Evolutionary conservation across 148 eudicot genomes (phyloP).

Genomic region (Suaeda aralocaspica): DNA sequence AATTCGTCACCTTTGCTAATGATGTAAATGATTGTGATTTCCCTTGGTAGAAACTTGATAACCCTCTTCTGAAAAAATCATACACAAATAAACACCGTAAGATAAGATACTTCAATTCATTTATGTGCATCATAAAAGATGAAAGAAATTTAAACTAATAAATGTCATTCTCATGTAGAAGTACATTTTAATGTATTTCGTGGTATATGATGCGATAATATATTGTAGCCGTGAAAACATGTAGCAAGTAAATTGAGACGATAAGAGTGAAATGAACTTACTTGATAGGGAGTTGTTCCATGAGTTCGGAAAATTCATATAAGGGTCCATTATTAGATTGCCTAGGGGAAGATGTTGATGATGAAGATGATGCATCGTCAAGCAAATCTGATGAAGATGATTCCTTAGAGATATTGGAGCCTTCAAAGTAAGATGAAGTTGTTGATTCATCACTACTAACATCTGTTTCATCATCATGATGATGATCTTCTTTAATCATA

Average conservation of each 20-base stretch:
- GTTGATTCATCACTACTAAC: constrained; percentile 17
- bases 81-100: neutral
- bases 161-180: too few species aligned
- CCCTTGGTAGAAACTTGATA: constrained; percentile 75
- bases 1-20: constrained; percentile 61
- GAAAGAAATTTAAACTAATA: too few species aligned
- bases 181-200: too few species aligned
- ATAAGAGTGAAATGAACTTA: constrained; percentile 48
- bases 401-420: constrained; percentile 37
- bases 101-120: too few species aligned
- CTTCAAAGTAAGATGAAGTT: constrained; percentile 34
- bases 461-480: constrained; percentile 10
- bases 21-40: constrained; percentile 79
- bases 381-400: constrained; percentile 50
- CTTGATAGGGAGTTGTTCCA: constrained; percentile 84
- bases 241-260: too few species aligned
- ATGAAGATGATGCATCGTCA: constrained; percentile 71
- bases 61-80: constrained; percentile 59
- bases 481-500: constrained; percentile 20
- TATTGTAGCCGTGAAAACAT: too few species aligned
- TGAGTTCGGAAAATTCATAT: constrained; percentile 57
- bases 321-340: constrained; percentile 36
- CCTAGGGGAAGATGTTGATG: constrained; percentile 29
- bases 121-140: too few species aligned
- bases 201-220: too few species aligned